Conservation (phyloP, 202 grass and related monocot species). For the Saccharum hybrid region DNA sequence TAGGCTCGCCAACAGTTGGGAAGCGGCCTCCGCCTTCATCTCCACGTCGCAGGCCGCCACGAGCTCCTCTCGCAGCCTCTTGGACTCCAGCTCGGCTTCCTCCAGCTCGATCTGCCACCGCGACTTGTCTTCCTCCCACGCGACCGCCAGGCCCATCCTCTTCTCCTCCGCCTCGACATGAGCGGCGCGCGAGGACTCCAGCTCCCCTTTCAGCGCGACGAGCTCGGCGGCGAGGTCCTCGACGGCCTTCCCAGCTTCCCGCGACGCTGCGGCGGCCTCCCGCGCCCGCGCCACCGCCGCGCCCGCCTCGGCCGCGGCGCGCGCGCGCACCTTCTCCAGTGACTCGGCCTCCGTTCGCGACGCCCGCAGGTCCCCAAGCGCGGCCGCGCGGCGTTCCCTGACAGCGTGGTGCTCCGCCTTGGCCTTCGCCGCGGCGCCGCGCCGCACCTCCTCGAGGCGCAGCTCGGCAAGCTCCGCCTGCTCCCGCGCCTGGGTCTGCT, state of each 20-base stretch:
- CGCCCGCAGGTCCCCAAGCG: slow-evolving; percentile 48
- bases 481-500: slow-evolving; percentile 58
- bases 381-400: slow-evolving; percentile 38
- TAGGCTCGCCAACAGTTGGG: slow-evolving; percentile 45
- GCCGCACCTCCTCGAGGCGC: too few species aligned
- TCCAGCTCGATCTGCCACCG: slow-evolving; percentile 60
- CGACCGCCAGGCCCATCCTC: slow-evolving; percentile 36
- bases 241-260: slow-evolving; percentile 43
- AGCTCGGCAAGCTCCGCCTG: too few species aligned
- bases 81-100: slow-evolving; percentile 44
- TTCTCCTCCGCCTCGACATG: slow-evolving; percentile 63
- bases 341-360: slow-evolving; percentile 52
- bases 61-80: slow-evolving; percentile 41
- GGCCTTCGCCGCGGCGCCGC: neutral
- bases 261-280: slow-evolving; percentile 27
- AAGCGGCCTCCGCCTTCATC: slow-evolving; percentile 47
- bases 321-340: slow-evolving; percentile 45
- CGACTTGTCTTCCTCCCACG: slow-evolving; percentile 57
- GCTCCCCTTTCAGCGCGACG: slow-evolving; percentile 32
- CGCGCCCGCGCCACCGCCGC: slow-evolving; percentile 30
- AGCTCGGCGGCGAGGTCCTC: slow-evolving; percentile 55
- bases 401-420: slow-evolving; percentile 52
- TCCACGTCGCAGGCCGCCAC: slow-evolving; percentile 51
- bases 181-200: slow-evolving; percentile 50
- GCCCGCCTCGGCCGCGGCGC: slow-evolving; percentile 46